Evolutionary conservation across 2,329 filamentous ascomycete species (phyloP), one percentile per base, ranked within the genome.

Genomic region (Xylaria sp.): DNA sequence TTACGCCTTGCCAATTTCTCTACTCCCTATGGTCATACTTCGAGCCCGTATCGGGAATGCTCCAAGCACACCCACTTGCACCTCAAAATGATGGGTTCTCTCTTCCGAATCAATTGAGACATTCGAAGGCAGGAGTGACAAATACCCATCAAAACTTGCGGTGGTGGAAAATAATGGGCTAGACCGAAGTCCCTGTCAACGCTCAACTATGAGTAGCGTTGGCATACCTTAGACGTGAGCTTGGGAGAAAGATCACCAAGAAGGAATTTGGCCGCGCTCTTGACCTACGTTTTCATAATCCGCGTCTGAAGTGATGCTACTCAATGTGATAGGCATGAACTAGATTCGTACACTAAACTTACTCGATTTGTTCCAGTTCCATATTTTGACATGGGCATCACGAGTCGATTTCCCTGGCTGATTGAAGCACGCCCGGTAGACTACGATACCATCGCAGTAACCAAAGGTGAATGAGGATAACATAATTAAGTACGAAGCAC

Each of bases 1-100:
- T 64, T 65, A 34, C 64, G 64, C 67, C 61, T 69, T 58, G 24
- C 45, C 57, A 62, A 62, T 24, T 51, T 59, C 5, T 67, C 27
- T 21, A 39, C 53, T 61, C 34, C 63, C 61, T 59, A 54, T 61
- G 34, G 54, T 53, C 47, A 34, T 47, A 27, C 47, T 48, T 24
- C 39, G 42, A 64, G 59, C 3, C 48, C 59, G 53, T 60, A 24
- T 47, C 61, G 51, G 65, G 57, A 60, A 59, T 27, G 55, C 12
- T 3, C 39, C 36, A 11, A 42, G 9, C 14, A 39, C 7, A 24
- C 17, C 27, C n/a, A 45, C 48, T 50, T 42, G 42, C 21, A 54
- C 47, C 30, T 50, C 19, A 42, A 61, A 39, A 54, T 45, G 9
- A 45, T 7, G 8, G n/a, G 47, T 58, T 14, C 59, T 57, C 3